Base-by-base conservation (phyloP, 106 monocot species). In the Narthecium ossifragum region DNA sequence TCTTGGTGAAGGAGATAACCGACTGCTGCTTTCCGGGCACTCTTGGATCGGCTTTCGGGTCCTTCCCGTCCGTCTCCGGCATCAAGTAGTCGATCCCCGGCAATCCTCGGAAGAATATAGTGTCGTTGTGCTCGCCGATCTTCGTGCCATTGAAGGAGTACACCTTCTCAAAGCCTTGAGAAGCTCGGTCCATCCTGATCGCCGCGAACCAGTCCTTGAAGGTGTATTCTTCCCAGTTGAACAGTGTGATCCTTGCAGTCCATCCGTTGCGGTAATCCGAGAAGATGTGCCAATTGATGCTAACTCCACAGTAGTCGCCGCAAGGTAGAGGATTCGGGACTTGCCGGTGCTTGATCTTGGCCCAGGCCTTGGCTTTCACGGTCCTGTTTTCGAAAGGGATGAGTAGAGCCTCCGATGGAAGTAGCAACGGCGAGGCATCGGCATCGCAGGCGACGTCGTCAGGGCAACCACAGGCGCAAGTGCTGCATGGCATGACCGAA, bases 401-500 rank as follows among this genome's bases (percentile, higher is more conserved):
- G 24, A 92, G 73, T 18, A 92, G 84, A 2, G 87, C 92, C 22
- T 92, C 84, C 9, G 86, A 23, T 13, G 92, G 92, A 14, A 92
- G 72, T 4, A 80, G 80, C 32, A 83, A 14, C 3, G 98, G 62
- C 6, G 41, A 34, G 3, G 74, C 74, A n/a, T 88, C 60, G 8
- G 76, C 55, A 37, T 98, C 64, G 65, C 98, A 98, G 18, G 73
- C 33, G 0, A 60, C 12, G 9, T 26, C 51, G 48, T 60, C 68
- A 7, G 73, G 39, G 68, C 98, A 98, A 6, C 98, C 98, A 48
- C 98, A 98, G 5, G 98, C 87, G 58, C 98, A 98, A 6, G 91
- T 91, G 61, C 23, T 49, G 79, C 90, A 98, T 1, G 98, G 90
- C n/a, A 98, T 37, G 15, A 79, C 85, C 1, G 98, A 98, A 50